Evolutionary conservation across 139 green algal species (phyloP).

Genomic region (Chlamydomonas eustigma): DNA sequence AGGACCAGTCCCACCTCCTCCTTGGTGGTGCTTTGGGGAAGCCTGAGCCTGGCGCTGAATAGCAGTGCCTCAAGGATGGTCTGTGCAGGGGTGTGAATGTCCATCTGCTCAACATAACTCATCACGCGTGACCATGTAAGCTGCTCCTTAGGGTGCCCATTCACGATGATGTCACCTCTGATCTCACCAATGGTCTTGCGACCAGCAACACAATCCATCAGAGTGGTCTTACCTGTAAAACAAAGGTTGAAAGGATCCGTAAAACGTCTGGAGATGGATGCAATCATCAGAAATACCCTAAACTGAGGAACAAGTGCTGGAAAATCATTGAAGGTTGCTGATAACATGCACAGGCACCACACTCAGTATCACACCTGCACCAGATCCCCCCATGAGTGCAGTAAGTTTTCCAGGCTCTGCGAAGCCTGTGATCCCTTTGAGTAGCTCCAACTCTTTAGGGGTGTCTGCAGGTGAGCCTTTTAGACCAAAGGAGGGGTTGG

Average conservation of each 20-base stretch:
- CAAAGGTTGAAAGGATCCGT: too few species aligned
- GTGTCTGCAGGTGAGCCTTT: neutral
- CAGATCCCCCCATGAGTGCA: neutral
- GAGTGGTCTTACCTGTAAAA: neutral
- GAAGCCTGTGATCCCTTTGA: neutral
- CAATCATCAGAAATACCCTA: too few species aligned
- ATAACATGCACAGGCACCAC: too few species aligned
- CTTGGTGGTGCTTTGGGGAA: conserved; percentile 6
- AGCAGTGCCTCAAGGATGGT: conserved; percentile 62
- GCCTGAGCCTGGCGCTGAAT: conserved; percentile 56
- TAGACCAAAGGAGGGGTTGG: conserved; percentile 47
- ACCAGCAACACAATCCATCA: neutral
- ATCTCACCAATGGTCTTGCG: neutral
- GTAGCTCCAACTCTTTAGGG: neutral
- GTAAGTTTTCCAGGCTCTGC: neutral
- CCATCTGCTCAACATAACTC: conserved; percentile 46
- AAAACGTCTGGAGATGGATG: too few species aligned
- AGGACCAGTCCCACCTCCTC: neutral
- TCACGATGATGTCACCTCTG: neutral
- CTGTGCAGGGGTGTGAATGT: conserved; percentile 19
- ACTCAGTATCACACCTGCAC: too few species aligned
- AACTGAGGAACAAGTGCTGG: too few species aligned
- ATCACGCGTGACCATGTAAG: conserved; percentile 49
- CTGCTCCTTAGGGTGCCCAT: conserved; percentile 42
- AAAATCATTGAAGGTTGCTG: too few species aligned